Base-by-base conservation (phyloP, 805 yeast genomes). In the Soucietia sequanensis region DNA sequence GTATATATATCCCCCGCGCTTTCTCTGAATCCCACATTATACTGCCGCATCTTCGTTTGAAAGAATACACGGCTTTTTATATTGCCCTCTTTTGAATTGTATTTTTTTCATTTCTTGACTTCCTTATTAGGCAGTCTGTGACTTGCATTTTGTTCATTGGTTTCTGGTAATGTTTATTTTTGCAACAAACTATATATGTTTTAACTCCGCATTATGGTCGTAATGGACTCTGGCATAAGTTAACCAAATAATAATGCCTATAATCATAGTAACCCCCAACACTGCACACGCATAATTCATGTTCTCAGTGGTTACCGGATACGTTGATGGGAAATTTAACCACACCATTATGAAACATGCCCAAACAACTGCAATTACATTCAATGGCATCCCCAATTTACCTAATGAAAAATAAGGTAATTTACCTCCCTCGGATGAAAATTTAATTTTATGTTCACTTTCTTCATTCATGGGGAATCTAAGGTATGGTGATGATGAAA, bases 281-380 rank as follows among this genome's bases (percentile, higher is more conserved):
- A 50, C 50, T 3, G 39, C 57, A 36, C 49, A 41, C 1, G 57
- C 49, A 33, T 50, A 50, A 27, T 52, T 52, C 55, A 52, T 50
- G 14, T 32, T 42, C 23, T 35, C 37, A 11, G 46, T 27, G 7
- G 41, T 37, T 2, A 48, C 54, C 0, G 55, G 55, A n/a, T 35
- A 32, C 15, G 37, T 34, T 2, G 30, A 8, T 2, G 51, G 49
- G 31, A 48, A 47, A 30, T 44, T 42, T 12, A 48, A 35, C 54
- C 53, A 50, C 1, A 46, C 41, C 37, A 45, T 39, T 21, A 45
- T 42, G 35, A 52, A 48, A 19, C 45, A 39, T 18, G 38, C 44
- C 54, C 57, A 52, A 17, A 37, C 6, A 2, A 47, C 43, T 1
- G 50, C 29, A 13, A 52, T 42, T 5, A 46, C 29, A 34, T 52